phyloP scores from a whole-genome alignment of 1,284 basidiomycete species.

The Melampsora americana region DNA sequence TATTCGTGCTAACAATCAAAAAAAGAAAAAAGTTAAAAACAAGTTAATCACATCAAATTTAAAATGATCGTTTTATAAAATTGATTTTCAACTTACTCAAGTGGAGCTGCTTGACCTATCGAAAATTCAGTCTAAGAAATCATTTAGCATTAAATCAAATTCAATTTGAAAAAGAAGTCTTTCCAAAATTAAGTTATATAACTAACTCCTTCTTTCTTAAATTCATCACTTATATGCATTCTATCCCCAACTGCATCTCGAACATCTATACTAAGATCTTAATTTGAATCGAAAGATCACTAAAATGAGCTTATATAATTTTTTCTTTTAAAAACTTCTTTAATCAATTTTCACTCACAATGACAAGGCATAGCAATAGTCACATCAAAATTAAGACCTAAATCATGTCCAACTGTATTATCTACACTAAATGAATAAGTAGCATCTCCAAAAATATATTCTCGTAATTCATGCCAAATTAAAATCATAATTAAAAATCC shows the following conservation, averaged over 20 bases:
- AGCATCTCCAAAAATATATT: constrained; percentile 87
- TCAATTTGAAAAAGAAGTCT: neutral
- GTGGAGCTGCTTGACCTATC: constrained; percentile 70
- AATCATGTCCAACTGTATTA: constrained; percentile 61
- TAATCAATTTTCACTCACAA: constrained; percentile 72
- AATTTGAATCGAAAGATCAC: too few species aligned
- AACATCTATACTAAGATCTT: constrained; percentile 81
- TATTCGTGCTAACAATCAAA: constrained; percentile 40
- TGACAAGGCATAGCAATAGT: constrained; percentile 86
- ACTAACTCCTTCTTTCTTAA: constrained; percentile 79
- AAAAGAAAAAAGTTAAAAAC: neutral
- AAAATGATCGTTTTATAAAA: neutral
- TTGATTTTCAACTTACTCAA: constrained; percentile 60
- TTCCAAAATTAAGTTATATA: neutral
- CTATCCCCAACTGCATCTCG: constrained; percentile 89
- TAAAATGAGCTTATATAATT: too few species aligned
- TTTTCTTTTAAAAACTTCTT: too few species aligned
- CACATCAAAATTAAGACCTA: constrained; percentile 84
- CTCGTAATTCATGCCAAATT: constrained; percentile 78
- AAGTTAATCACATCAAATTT: neutral
- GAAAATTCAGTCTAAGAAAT: constrained; percentile 71
- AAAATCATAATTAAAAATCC: constrained; percentile 68
- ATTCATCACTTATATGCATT: constrained; percentile 74
- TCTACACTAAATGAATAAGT: constrained; percentile 82
- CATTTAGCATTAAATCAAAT: constrained; percentile 5